These are phyloP conservation scores for Vaccinium vitisidaea DNA, from an alignment of 148 eudicot genomes.

Conservation along the genomic window DNA sequence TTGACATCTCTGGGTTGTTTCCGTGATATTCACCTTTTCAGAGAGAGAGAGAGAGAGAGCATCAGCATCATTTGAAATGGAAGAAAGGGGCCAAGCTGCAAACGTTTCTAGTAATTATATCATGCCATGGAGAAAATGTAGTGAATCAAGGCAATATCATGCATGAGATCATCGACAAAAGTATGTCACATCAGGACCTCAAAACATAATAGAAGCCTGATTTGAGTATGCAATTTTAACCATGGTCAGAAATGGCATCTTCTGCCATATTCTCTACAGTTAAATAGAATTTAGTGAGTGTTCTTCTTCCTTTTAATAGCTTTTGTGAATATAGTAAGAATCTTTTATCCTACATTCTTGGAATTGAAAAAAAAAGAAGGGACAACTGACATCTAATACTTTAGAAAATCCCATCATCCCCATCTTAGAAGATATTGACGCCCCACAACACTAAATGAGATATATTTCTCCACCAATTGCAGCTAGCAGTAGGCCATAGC, in stretches of 20 bases:
- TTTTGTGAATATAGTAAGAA: background rate
- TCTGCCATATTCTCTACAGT: background rate
- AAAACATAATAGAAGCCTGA: background rate
- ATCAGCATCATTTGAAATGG: constrained; percentile 9
- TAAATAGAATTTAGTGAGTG: background rate
- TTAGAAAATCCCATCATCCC: background rate
- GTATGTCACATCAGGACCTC: background rate
- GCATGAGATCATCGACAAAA: background rate
- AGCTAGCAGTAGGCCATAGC: background rate
- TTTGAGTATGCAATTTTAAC: background rate
- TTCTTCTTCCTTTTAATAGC: background rate
- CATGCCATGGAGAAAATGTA: background rate
- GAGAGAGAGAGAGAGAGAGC: constrained; percentile 12
- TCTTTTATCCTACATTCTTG: background rate
- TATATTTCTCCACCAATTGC: background rate
- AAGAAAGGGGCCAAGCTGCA: constrained; percentile 9
- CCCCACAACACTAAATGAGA: background rate
- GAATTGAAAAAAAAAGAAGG: background rate
- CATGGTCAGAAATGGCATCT: background rate
- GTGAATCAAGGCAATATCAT: background rate
- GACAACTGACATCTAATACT: background rate
- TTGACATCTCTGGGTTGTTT: constrained; percentile 99
- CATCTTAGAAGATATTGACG: background rate
- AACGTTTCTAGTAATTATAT: background rate
- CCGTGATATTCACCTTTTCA: constrained; percentile 84